Conservation (phyloP, 1,284 basidiomycete species). For the Sporisorium exsertum region DNA sequence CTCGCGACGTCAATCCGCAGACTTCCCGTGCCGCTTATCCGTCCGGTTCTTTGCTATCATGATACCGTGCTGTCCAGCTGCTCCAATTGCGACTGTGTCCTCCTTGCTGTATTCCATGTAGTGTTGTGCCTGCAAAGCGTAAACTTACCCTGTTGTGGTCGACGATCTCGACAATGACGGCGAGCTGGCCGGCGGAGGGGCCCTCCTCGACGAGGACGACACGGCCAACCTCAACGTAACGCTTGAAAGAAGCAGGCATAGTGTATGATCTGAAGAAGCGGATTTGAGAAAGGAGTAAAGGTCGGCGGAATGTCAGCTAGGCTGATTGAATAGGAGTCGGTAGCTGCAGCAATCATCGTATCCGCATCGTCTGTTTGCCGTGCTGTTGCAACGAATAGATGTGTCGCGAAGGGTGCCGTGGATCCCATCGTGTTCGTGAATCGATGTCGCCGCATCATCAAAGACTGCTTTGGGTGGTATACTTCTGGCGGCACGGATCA, state of each 20-base stretch:
- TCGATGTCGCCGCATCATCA: not conserved
- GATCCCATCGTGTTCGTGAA: not conserved
- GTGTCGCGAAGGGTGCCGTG: not conserved
- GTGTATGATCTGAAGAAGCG: constrained; percentile 38
- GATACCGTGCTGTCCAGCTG: not conserved
- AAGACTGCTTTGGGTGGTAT: not conserved
- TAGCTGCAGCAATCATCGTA: constrained; percentile 1
- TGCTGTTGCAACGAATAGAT: not conserved
- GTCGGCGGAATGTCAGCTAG: constrained; percentile 17
- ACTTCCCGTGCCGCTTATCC: no score
- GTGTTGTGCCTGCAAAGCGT: not conserved
- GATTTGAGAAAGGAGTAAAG: not conserved
- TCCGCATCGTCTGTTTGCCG: constrained; percentile 1
- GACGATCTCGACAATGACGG: constrained; percentile 95
- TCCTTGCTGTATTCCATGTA: not conserved
- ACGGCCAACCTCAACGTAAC: constrained; percentile 97
- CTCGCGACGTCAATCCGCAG: no score
- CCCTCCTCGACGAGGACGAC: constrained; percentile 95
- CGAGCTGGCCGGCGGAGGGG: constrained; percentile 86
- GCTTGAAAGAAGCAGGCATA: constrained; percentile 77
- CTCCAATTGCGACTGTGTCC: no score
- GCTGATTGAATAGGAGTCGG: constrained; percentile 1
- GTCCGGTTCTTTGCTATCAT: not conserved
- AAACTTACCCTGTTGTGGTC: constrained; percentile 93
- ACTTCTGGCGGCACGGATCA: no score